These are phyloP conservation scores for Ustilago shanxiensis DNA, from an alignment of 1,284 basidiomycete species.

Conservation along the genomic window DNA sequence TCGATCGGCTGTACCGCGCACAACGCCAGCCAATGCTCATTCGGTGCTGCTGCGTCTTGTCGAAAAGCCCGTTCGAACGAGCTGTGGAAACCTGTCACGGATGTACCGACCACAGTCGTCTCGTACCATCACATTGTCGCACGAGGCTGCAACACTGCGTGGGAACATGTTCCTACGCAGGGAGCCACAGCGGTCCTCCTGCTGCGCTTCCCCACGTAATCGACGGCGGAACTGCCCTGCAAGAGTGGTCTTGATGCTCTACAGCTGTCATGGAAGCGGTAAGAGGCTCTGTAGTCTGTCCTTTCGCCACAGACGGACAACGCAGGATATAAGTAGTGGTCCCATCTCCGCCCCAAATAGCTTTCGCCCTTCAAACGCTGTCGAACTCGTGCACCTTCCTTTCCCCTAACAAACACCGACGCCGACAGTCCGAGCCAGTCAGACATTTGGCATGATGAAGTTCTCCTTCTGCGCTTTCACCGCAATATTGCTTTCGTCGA, in stretches of 20 bases:
- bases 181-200: background rate
- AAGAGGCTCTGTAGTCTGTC: background rate
- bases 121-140: background rate
- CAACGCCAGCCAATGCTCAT: background rate
- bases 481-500: background rate
- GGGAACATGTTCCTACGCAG: background rate
- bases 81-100: background rate
- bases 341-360: background rate
- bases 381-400: no score
- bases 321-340: slow-evolving; percentile 1
- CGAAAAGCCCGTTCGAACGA: background rate
- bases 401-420: no score
- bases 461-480: background rate
- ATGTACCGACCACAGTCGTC: background rate
- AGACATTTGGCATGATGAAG: background rate
- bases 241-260: background rate
- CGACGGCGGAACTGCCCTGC: background rate
- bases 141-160: background rate
- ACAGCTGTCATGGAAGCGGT: background rate
- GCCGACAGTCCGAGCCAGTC: no score
- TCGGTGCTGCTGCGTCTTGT: background rate
- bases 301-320: background rate
- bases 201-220: background rate
- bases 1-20: background rate
- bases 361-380: background rate